Percentiles rank a stretch among this genome's conserved stretches.
phyloP scores from a whole-genome alignment of 2,329 filamentous ascomycete genomes.

The Hypoxylon rubiginosum region DNA sequence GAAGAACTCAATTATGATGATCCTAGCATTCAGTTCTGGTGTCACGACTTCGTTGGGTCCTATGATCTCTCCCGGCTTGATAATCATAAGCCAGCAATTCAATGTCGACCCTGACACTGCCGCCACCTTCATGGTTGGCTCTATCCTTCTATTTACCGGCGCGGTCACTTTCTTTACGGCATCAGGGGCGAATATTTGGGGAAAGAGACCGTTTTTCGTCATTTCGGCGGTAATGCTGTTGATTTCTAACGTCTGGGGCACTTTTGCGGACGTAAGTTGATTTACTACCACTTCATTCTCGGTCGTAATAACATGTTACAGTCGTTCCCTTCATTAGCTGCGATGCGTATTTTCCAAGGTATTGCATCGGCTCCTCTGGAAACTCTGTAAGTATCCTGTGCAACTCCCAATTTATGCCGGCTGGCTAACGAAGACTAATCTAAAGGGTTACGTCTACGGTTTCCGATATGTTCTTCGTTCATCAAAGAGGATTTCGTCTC shows the following conservation, averaged over 20 bases:
- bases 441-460: slow-evolving; percentile 42
- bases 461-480: slow-evolving; percentile 46
- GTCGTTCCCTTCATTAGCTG: slow-evolving; percentile 44
- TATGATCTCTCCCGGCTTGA: slow-evolving; percentile 45
- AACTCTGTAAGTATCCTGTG: slow-evolving; percentile 25
- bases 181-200: slow-evolving; percentile 45
- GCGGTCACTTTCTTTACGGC: slow-evolving; percentile 44
- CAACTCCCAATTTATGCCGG: not conserved
- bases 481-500: slow-evolving; percentile 43
- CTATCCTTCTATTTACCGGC: slow-evolving; percentile 45
- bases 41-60: slow-evolving; percentile 45
- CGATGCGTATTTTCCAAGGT: slow-evolving; percentile 47
- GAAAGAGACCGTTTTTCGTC: slow-evolving; percentile 47
- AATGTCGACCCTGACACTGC: slow-evolving; percentile 38
- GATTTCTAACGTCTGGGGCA: slow-evolving; percentile 45
- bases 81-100: slow-evolving; percentile 41
- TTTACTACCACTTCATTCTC: not conserved
- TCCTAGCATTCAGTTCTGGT: slow-evolving; percentile 44
- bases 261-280: slow-evolving; percentile 42
- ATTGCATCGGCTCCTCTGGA: slow-evolving; percentile 45
- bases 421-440: not conserved
- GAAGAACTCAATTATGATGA: slow-evolving; percentile 44
- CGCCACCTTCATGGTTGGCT: slow-evolving; percentile 43
- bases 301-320: slow-evolving; percentile 17
- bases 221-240: slow-evolving; percentile 43